A percentile compares a stretch with the other conserved stretches of the same genome.
Conservation (phyloP, 176 grass and related monocot genomes). For the Zizania latifolia region DNA sequence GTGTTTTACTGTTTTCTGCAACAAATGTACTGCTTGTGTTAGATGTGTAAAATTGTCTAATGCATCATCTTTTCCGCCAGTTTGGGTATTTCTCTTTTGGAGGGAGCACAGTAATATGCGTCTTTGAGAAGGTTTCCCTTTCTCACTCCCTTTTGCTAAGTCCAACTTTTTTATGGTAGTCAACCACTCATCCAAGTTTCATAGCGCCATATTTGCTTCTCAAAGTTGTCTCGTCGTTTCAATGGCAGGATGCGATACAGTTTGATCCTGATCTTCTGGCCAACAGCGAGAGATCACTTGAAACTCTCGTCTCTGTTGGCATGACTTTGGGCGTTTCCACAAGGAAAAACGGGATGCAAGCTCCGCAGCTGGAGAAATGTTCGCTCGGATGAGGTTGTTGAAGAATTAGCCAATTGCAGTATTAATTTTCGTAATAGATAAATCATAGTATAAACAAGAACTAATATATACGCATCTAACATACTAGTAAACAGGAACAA, state of each 20-base stretch:
- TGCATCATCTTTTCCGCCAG: constrained; percentile 32
- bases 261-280: constrained; percentile 72
- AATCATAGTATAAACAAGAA: no score
- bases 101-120: constrained; percentile 95
- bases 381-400: constrained; percentile 32
- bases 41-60: constrained; percentile 10
- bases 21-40: background rate
- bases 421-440: no score
- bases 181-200: background rate
- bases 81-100: constrained; percentile 98
- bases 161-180: no score
- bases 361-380: constrained; percentile 38
- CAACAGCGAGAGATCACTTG: constrained; percentile 77
- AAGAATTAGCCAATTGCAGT: no score
- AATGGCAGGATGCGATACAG: constrained; percentile 55
- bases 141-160: background rate
- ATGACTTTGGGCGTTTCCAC: constrained; percentile 62
- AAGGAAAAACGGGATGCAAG: constrained; percentile 11
- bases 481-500: no score
- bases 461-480: no score
- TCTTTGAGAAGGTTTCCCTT: constrained; percentile 79
- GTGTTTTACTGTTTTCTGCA: background rate
- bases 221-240: background rate
- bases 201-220: background rate
- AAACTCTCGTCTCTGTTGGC: constrained; percentile 81